Conservation (phyloP, 768 basidiomycete species). For the Strobilomyces dryophilus region DNA sequence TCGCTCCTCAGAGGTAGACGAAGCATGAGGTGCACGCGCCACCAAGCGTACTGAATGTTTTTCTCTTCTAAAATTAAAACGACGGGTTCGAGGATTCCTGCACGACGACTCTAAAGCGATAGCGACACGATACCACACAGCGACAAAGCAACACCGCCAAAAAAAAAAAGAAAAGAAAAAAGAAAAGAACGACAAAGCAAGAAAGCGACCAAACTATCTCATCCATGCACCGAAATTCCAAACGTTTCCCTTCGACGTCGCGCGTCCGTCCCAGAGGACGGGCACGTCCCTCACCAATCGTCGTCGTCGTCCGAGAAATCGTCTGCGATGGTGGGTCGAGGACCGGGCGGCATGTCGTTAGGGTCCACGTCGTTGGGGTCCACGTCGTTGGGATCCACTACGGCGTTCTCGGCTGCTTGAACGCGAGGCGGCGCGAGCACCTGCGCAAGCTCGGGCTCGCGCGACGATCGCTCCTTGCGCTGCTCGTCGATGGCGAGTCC, state of each 20-base stretch:
- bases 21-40: not conserved
- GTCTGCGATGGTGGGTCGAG: slow-evolving; percentile 6
- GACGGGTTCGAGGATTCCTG: too few species aligned
- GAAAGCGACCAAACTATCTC: not conserved
- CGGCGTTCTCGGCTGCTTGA: not conserved
- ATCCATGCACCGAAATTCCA: not conserved
- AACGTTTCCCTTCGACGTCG: not conserved
- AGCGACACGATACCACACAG: too few species aligned
- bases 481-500: slow-evolving; percentile 47
- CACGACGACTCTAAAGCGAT: slow-evolving; percentile 1
- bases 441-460: slow-evolving; percentile 9
- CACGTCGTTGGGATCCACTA: slow-evolving; percentile 8
- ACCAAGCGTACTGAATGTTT: too few species aligned
- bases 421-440: slow-evolving; percentile 10
- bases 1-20: slow-evolving; percentile 1
- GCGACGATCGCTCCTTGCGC: slow-evolving; percentile 16
- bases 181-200: too few species aligned
- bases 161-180: too few species aligned
- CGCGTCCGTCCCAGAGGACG: not conserved
- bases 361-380: not conserved
- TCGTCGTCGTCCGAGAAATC: slow-evolving; percentile 30
- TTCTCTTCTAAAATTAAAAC: not conserved
- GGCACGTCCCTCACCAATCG: slow-evolving; percentile 16
- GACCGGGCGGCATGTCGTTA: slow-evolving; percentile 9
- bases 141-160: too few species aligned